Evolutionary conservation across 2,329 filamentous ascomycete species (phyloP), one percentile per base, ranked within the genome.

Genomic region (Diaporthe humulicola): DNA sequence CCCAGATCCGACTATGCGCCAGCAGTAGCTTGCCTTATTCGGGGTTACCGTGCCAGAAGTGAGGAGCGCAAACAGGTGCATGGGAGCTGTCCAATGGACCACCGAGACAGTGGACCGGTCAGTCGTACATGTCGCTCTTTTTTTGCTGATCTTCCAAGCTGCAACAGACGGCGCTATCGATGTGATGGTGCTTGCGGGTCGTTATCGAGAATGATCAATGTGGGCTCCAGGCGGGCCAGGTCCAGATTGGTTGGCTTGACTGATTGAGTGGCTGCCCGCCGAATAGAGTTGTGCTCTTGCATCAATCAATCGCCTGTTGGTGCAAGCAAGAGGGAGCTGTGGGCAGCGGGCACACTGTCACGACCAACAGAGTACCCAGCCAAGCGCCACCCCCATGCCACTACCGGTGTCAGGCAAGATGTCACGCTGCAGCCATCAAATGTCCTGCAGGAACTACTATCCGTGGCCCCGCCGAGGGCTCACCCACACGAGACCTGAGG

Each of bases 341-440:
- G 25, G n/a, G 42, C 25, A 33, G 42, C 28, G 61, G 42, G 30
- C 28, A 50, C 10, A 30, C n/a, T 25, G 48, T 52, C n/a, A 28
- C 22, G 36, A 15, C 36, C 64, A n/a, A 19, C 45, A 45, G 19
- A 38, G 61, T 52, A 36, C 30, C 45, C 14, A 9, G 30, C 64
- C 64, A 69, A 40, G 64, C 48, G 42, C 48, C 61, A 30, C 61
- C 33, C n/a, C 64, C 64, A 52, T 54, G 64, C 22, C 64, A 69
- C 64, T 69, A 69, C 64, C 64, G 64, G 64, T 69, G 64, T 69
- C 64, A 69, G 64, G n/a, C 64, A 69, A 69, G 64, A 54, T 69
- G 64, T 69, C 64, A 69, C 45, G 64, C 52, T 54, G 64, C 64
- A 69, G 64, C 64, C 64, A 69, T 54, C 22, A 69, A 69, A 69